Conservation (phyloP, 2,329 filamentous ascomycete species). For the Shiraia bambusicola region DNA sequence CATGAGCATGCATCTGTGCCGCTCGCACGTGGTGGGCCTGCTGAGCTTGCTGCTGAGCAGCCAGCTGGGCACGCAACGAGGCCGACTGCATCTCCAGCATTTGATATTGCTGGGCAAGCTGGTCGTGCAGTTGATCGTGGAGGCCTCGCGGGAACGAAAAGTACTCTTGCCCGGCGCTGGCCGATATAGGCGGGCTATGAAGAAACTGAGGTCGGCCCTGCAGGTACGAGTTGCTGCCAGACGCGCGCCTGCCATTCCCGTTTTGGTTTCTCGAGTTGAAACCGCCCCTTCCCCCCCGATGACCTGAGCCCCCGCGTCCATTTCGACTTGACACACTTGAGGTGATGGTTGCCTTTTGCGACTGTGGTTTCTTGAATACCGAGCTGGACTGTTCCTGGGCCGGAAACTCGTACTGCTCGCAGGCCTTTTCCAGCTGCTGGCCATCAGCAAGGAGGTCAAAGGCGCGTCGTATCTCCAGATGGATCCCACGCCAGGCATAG, state of each 20-base stretch:
- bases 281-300: constrained; percentile 50
- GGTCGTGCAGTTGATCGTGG: constrained; percentile 50
- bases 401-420: constrained; percentile 85
- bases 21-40: constrained; percentile 43
- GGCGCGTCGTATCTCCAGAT: constrained; percentile 83
- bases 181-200: constrained; percentile 47
- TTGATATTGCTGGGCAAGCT: constrained; percentile 53
- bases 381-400: constrained; percentile 66
- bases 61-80: constrained; percentile 38
- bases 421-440: constrained; percentile 78
- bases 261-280: constrained; percentile 53
- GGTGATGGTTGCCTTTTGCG: constrained; percentile 58
- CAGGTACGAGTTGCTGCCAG: constrained; percentile 55
- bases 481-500: constrained; percentile 87
- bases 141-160: constrained; percentile 45
- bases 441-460: constrained; percentile 75
- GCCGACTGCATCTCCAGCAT: constrained; percentile 48
- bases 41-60: constrained; percentile 41
- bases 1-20: constrained; percentile 41
- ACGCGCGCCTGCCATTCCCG: constrained; percentile 53
- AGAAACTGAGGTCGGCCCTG: constrained; percentile 43
- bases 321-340: constrained; percentile 52
- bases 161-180: constrained; percentile 45
- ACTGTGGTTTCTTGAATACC: constrained; percentile 55
- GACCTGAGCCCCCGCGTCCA: constrained; percentile 47